phyloP scores from a whole-genome alignment of 140 eudicot genomes.

The Erigeron philadelphicus region DNA sequence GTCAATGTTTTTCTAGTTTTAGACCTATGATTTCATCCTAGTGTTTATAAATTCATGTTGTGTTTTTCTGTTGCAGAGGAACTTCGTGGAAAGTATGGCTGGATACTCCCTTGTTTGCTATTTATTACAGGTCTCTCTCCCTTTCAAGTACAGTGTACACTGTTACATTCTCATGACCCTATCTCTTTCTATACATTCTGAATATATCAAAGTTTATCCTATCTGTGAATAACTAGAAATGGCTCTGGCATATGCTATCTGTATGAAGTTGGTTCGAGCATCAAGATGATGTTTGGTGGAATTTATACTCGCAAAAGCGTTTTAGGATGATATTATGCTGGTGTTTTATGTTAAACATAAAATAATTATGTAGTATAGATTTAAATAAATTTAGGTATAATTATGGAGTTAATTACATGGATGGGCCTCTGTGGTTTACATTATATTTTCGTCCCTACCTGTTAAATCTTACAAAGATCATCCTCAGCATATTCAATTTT shows the following conservation, averaged over 20 bases:
- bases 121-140: slow-evolving; percentile 68
- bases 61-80: slow-evolving; percentile 59
- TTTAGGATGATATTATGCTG: background rate
- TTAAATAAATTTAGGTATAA: no score
- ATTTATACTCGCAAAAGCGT: background rate
- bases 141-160: slow-evolving; percentile 18
- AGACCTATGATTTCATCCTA: slow-evolving; percentile 1
- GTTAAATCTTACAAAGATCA: no score
- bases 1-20: slow-evolving; percentile 7
- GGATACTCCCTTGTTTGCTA: slow-evolving; percentile 99
- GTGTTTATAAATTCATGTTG: slow-evolving; percentile 22
- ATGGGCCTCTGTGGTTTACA: no score
- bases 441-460: no score
- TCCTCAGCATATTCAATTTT: no score
- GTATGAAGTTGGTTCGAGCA: slow-evolving; percentile 14
- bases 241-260: background rate
- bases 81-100: slow-evolving; percentile 99
- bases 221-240: slow-evolving; percentile 2
- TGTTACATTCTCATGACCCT: background rate
- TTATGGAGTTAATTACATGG: no score
- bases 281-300: slow-evolving; percentile 11
- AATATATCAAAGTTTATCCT: background rate
- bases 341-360: no score
- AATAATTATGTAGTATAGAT: no score
- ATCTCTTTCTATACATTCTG: slow-evolving; percentile 3